These are phyloP conservation scores for Podila epigama DNA, from an alignment of 192 early-diverging fungal species.

Conservation along the genomic window DNA sequence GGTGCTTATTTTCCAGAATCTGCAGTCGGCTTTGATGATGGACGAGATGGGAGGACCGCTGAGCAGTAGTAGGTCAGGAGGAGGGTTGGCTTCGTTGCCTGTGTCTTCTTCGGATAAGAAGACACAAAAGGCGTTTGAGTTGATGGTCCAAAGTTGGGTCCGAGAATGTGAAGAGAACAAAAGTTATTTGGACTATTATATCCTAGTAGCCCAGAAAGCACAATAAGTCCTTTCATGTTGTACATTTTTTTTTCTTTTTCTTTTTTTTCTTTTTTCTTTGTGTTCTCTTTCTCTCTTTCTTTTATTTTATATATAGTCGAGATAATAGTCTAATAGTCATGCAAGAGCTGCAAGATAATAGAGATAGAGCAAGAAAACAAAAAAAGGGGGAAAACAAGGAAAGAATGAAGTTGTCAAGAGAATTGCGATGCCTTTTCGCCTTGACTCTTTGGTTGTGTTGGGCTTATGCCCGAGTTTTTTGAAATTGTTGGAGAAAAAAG, in stretches of 20 bases:
- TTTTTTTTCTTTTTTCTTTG: not conserved
- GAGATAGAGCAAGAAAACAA: conserved; percentile 1
- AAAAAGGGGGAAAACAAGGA: no score
- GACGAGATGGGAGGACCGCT: conserved; percentile 1
- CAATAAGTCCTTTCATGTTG: not conserved
- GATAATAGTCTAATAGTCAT: no score
- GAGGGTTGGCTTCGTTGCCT: no score
- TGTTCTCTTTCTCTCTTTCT: not conserved
- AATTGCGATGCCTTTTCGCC: no score
- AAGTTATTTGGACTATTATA: conserved; percentile 42
- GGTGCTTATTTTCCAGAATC: conserved; percentile 45
- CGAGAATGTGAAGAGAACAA: conserved; percentile 47
- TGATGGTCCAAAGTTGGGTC: conserved; percentile 44
- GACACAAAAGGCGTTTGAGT: conserved; percentile 25
- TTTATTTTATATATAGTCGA: not conserved
- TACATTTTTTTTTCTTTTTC: not conserved
- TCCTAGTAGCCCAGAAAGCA: conserved; percentile 20
- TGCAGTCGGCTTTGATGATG: conserved; percentile 28
- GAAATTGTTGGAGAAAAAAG: no score
- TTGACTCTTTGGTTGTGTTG: no score
- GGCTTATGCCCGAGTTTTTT: no score
- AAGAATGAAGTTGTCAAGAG: no score
- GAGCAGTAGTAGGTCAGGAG: no score
- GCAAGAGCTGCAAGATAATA: no score
- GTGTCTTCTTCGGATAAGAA: not conserved